Evolutionary conservation across 148 eudicot genomes (phyloP), one percentile per base, ranked within the genome.

Genomic region (Vaccinium macrocarpon): DNA sequence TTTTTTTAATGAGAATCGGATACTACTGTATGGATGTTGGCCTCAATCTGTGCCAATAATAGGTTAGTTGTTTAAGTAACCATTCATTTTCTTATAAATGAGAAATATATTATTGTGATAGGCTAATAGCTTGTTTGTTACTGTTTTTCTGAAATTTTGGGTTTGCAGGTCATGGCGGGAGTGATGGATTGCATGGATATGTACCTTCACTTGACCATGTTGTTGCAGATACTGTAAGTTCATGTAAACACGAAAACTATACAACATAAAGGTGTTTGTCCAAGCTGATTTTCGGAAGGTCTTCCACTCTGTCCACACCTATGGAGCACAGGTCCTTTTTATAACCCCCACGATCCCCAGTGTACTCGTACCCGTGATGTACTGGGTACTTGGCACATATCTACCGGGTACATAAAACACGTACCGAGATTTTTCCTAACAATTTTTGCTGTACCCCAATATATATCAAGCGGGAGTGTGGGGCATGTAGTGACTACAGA

Each of bases 101-200:
- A 42, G 46, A 42, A 52, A 10, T 68, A 29, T 68, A 27, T 13
- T 27, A 16, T 68, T 68, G 42, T 64, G 70, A 23, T 23, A n/a
- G 73, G 42, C 52, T 81, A 49, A 64, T 13, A 68, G 32, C 52
- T 52, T 21, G 53, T 82, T 11, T 32, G 64, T 82, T 11, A 13
- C 8, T 29, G 13, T 72, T 49, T 32, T 72, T 11, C 27, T 82
- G 73, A 82, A 21, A 50, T 23, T n/a, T 27, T 19, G 7, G 71
- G 52, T 59, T 82, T 76, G 78, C 76, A 96, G 99, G 99, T 86
- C 99, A 96, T 79, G 99, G 99, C 62, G 98, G 99, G 50, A 96
- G 99, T 89, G 99, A 96, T 88, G 99, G 99, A 76, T 83, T 96
- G 57, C 99, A 96, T 83, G 99, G 99, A 78, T 96, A 93, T 81